Conservation (phyloP, 192 early-diverging fungal genomes). For the Helicostylum pulchrum region DNA sequence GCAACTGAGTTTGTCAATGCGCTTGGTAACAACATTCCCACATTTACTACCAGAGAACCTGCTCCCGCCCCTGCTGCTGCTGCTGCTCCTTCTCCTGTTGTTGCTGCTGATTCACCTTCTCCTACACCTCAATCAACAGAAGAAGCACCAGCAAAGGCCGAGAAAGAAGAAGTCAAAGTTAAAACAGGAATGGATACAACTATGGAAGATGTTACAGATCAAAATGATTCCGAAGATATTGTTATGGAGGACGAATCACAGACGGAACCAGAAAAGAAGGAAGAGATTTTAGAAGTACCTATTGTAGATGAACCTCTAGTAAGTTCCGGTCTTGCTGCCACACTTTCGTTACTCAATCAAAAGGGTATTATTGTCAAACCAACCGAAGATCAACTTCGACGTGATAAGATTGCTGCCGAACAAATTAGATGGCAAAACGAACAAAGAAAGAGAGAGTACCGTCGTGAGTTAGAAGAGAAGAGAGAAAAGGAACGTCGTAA, state of each 20-base stretch:
- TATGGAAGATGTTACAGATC: slow-evolving; percentile 9
- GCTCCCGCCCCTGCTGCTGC: not conserved
- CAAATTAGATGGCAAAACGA: slow-evolving; percentile 71
- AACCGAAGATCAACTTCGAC: slow-evolving; percentile 63
- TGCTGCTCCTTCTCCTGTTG: not conserved
- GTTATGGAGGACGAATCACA: slow-evolving; percentile 30
- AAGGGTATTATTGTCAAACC: slow-evolving; percentile 61
- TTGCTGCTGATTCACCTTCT: not conserved
- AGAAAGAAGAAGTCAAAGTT: not conserved
- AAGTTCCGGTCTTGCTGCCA: slow-evolving; percentile 75
- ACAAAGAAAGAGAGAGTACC: slow-evolving; percentile 56
- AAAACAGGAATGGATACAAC: slow-evolving; percentile 24
- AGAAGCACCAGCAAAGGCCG: slow-evolving; percentile 21
- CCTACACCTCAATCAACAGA: not conserved
- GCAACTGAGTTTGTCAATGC: slow-evolving; percentile 86
- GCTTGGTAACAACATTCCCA: slow-evolving; percentile 30
- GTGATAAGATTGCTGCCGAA: slow-evolving; percentile 60
- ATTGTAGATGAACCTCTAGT: slow-evolving; percentile 79
- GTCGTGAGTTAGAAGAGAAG: slow-evolving; percentile 59
- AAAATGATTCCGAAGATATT: not conserved
- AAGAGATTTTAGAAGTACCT: slow-evolving; percentile 2
- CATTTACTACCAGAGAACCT: slow-evolving; percentile 6
- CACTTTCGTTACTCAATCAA: slow-evolving; percentile 75
- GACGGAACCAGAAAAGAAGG: not conserved
- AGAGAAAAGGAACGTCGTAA: slow-evolving; percentile 63